These are phyloP conservation scores for Phytophthora gonapodyides DNA, from an alignment of 352 stramenopile genomes.

Conservation along the genomic window DNA sequence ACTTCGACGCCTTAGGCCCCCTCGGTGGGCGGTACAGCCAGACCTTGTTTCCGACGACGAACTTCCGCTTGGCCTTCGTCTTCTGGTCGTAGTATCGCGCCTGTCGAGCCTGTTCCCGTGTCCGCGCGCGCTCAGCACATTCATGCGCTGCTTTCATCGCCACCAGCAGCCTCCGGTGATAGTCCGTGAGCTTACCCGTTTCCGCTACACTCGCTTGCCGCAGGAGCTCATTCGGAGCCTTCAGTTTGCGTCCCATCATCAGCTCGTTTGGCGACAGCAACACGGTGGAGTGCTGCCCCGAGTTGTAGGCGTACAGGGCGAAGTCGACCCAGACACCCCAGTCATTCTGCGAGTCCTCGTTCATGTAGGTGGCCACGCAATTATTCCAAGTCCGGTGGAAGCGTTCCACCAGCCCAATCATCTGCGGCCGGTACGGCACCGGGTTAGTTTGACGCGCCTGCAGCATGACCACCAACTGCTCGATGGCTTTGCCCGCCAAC, in stretches of 20 bases:
- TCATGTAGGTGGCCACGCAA: neutral
- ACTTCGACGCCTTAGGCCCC: slow-evolving; percentile 1
- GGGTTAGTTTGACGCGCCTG: neutral
- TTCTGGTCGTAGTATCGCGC: neutral
- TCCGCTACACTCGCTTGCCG: neutral
- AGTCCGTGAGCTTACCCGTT: neutral
- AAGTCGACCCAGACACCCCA: neutral
- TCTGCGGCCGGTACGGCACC: neutral
- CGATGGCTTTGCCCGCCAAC: neutral
- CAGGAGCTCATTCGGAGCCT: neutral
- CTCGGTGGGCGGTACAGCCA: neutral
- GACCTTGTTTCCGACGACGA: neutral
- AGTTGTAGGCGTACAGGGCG: neutral
- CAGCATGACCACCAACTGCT: neutral
- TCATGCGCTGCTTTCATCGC: neutral
- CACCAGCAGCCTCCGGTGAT: neutral
- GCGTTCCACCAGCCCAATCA: neutral
- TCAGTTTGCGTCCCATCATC: slow-evolving; percentile 1
- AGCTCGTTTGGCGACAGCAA: neutral
- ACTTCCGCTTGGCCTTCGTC: neutral
- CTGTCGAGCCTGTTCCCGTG: neutral
- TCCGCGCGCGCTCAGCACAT: neutral
- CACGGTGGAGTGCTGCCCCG: neutral
- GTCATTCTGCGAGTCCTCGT: neutral
- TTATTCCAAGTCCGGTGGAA: neutral